These are phyloP conservation scores for Usnea hakonensis DNA, from an alignment of 495 filamentous ascomycete species.

Conservation along the genomic window DNA sequence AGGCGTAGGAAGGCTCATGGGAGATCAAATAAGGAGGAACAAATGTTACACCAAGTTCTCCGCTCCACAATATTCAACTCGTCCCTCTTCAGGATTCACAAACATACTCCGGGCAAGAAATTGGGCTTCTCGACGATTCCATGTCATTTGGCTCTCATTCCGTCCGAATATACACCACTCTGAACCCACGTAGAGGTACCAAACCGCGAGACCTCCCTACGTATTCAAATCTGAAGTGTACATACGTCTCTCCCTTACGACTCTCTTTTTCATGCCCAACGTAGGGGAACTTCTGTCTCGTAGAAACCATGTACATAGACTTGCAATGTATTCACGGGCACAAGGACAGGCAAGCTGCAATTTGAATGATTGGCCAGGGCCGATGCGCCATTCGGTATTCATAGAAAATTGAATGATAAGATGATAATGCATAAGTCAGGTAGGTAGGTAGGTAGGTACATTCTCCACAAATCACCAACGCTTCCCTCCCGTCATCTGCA, in stretches of 20 bases:
- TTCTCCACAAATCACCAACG: too few species aligned
- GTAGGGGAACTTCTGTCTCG: too few species aligned
- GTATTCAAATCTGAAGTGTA: slow-evolving; percentile 31
- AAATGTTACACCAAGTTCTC: not conserved
- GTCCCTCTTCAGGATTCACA: not conserved
- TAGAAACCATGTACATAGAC: too few species aligned
- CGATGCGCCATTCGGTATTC: too few species aligned
- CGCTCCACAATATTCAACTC: not conserved
- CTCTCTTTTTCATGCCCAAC: not conserved
- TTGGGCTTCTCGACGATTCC: slow-evolving; percentile 40
- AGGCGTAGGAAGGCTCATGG: not conserved
- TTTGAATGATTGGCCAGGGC: not conserved
- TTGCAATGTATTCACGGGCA: too few species aligned
- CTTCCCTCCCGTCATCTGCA: not conserved
- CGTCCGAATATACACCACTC: slow-evolving; percentile 40
- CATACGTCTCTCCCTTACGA: slow-evolving; percentile 12
- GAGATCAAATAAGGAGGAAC: not conserved
- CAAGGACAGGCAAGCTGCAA: too few species aligned
- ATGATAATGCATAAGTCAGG: too few species aligned
- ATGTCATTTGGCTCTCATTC: slow-evolving; percentile 46
- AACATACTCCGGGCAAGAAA: slow-evolving; percentile 36
- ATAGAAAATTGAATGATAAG: too few species aligned
- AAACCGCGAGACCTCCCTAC: slow-evolving; percentile 16
- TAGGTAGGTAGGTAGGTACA: too few species aligned
- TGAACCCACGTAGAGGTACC: slow-evolving; percentile 28